These are phyloP conservation scores for Thermomyces lanuginosus DNA, from an alignment of 2,329 filamentous ascomycete species.

Conservation along the genomic window DNA sequence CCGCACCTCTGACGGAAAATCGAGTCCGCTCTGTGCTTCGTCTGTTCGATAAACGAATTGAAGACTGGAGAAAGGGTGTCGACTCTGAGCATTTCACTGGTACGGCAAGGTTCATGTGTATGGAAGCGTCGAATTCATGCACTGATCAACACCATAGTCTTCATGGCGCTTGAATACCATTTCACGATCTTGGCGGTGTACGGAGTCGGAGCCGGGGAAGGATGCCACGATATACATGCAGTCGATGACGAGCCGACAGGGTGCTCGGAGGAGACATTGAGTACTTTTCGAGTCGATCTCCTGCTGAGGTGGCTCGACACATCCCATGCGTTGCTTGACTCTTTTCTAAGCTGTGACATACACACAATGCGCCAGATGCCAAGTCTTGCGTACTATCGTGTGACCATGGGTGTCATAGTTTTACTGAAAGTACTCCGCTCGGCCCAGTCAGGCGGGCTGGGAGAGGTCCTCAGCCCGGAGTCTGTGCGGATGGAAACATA, in stretches of 20 bases:
- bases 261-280: constrained; percentile 14
- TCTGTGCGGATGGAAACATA: constrained; percentile 17
- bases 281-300: constrained; percentile 20
- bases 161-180: constrained; percentile 17
- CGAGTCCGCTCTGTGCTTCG: constrained; percentile 19
- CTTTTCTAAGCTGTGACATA: constrained; percentile 17
- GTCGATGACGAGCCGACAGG: constrained; percentile 11
- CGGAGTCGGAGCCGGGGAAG: constrained; percentile 19
- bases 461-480: constrained; percentile 16
- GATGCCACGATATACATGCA: constrained; percentile 20
- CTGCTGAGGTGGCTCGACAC: constrained; percentile 24
- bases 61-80: constrained; percentile 16
- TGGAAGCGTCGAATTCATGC: neutral
- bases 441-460: constrained; percentile 14
- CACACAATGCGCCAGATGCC: constrained; percentile 19
- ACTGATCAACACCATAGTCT: constrained; percentile 8
- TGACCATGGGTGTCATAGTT: constrained; percentile 17
- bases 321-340: constrained; percentile 18
- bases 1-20: constrained; percentile 16
- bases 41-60: constrained; percentile 22
- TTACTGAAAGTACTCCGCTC: constrained; percentile 21
- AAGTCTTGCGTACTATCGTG: constrained; percentile 18
- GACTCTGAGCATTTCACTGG: constrained; percentile 15
- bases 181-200: constrained; percentile 18
- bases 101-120: constrained; percentile 5